Evolutionary conservation across 345 rosid species (phyloP), one percentile per base, ranked within the genome.

Genomic region (Alliaria petiolata): DNA sequence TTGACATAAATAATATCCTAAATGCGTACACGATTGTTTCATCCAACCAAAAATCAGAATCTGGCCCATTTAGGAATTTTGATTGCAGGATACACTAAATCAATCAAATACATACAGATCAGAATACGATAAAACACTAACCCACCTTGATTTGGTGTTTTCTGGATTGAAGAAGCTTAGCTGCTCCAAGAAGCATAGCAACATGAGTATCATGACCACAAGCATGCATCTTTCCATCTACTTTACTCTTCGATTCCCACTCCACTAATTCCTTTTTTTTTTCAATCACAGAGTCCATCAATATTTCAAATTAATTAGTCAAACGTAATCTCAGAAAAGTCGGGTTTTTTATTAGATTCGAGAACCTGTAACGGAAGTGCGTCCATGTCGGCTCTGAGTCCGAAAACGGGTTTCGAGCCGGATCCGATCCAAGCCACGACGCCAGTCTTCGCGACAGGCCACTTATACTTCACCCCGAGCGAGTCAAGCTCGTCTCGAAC

Each of bases 131-230:
- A 36, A 6, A 38, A 10, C 47, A 50, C 25, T 15, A 36, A 36
- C 19, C 20, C 4, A 59, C 92, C 91, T 87, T 84, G 51, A 87
- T 38, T 20, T 65, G 56, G 38, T 85, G 72, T 67, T 44, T 80
- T 19, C 69, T 85, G 10, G 62, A 62, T 10, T 83, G 84, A 46
- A 88, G 90, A 70, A 86, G 79, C 67, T 82, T 88, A 60, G 97
- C 92, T 16, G 95, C 95, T 31, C 89, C 97, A 46, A 88, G 89
- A 17, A 90, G 82, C 90, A 86, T 86, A 45, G 95, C 85, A 6
- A 85, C 90, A 60, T 89, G 92, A 76, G 87, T 68, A 78, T 87
- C 92, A 61, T 87, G 91, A 51, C 89, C 92, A 74, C 92, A 85
- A 15, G 92, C 92, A 64, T 89, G 96, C 92, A 87, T 85, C 81